Conservation (phyloP, 73 alveolate species). For the Tetrahymena malaccensis region DNA sequence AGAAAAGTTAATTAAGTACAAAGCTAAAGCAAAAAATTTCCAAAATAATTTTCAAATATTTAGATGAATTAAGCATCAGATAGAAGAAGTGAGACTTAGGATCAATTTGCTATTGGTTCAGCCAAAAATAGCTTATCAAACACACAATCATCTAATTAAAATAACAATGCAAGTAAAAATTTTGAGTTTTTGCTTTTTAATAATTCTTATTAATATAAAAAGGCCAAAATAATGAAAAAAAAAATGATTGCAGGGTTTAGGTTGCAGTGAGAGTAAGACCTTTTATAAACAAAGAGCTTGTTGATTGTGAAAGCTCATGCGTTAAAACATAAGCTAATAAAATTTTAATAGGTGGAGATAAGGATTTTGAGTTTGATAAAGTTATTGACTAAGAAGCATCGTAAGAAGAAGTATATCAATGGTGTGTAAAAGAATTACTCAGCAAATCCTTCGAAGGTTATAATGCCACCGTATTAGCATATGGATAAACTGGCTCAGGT, state of each 20-base stretch:
- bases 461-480: conserved; percentile 94
- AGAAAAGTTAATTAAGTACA: no score
- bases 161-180: neutral
- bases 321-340: conserved; percentile 45
- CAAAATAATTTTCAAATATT: no score
- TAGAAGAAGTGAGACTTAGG: neutral
- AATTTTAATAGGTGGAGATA: conserved; percentile 59
- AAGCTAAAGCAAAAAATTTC: neutral
- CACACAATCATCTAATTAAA: neutral
- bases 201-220: neutral
- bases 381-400: conserved; percentile 74
- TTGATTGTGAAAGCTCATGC: conserved; percentile 40
- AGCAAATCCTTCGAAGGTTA: conserved; percentile 84
- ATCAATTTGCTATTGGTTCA: neutral
- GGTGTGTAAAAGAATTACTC: conserved; percentile 75
- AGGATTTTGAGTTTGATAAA: conserved; percentile 77
- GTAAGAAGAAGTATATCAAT: conserved; percentile 71
- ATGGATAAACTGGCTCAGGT: conserved; percentile 98
- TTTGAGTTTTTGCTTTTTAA: neutral
- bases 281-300: conserved; percentile 73
- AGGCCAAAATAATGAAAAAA: neutral
- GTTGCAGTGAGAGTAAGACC: conserved; percentile 96
- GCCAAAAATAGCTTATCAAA: neutral
- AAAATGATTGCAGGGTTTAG: conserved; percentile 1
- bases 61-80: neutral